Evolutionary conservation across 116 monocot species (phyloP).

Genomic region (Zostera marina): DNA sequence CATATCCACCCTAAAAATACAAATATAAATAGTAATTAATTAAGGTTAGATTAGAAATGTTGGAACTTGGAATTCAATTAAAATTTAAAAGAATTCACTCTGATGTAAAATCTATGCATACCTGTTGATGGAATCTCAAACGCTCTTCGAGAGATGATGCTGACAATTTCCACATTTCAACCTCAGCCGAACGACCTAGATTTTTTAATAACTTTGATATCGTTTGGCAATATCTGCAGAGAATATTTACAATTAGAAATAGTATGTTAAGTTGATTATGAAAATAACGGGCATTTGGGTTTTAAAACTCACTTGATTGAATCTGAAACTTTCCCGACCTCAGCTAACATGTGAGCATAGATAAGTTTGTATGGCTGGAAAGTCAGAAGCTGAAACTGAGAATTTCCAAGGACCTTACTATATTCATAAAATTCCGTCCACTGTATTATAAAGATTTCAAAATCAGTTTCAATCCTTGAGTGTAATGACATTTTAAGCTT

Average conservation of each 20-base stretch:
- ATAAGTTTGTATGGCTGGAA: conserved; percentile 95
- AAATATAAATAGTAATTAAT: not conserved
- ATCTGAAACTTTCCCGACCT: conserved; percentile 84
- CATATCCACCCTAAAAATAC: conserved; percentile 57
- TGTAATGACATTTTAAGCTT: not conserved
- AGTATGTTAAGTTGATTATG: not conserved
- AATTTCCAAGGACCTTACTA: conserved; percentile 86
- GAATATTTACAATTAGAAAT: not conserved
- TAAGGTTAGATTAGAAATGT: not conserved
- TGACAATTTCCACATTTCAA: conserved; percentile 53
- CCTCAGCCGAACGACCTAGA: conserved; percentile 54
- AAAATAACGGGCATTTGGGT: not conserved
- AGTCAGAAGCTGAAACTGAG: conserved; percentile 68
- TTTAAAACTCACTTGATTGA: conserved; percentile 44
- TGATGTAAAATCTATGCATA: conserved; percentile 2
- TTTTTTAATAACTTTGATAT: conserved; percentile 58
- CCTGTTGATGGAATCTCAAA: conserved; percentile 84
- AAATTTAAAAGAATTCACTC: too few species aligned
- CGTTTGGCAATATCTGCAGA: conserved; percentile 77
- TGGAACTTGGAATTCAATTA: not conserved
- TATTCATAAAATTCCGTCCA: conserved; percentile 97
- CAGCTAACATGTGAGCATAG: conserved; percentile 95
- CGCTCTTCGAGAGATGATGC: conserved; percentile 83
- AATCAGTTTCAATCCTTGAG: not conserved
- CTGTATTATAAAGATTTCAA: conserved; percentile 19